Conservation (phyloP, 2,329 filamentous ascomycete species). For the Fusarium tjaetaba region DNA sequence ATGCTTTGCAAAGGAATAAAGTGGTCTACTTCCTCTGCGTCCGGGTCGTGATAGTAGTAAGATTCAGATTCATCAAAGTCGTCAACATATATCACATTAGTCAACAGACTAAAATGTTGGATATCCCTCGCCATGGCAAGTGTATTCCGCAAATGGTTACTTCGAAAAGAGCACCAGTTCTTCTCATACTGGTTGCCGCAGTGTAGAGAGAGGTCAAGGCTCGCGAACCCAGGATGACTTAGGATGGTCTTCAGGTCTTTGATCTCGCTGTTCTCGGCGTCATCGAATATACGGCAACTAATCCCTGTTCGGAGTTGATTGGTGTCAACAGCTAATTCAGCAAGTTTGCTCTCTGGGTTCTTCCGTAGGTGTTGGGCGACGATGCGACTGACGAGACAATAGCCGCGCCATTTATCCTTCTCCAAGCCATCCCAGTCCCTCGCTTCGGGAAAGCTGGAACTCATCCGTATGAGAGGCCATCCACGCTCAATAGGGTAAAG, state of each 20-base stretch:
- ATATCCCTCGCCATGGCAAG: background rate
- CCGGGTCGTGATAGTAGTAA: background rate
- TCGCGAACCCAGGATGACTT: constrained; percentile 8
- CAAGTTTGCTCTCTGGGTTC: constrained; percentile 25
- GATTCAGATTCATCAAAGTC: background rate
- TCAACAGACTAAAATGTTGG: background rate
- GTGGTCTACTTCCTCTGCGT: background rate
- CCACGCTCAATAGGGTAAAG: constrained; percentile 51
- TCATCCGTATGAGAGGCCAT: constrained; percentile 7
- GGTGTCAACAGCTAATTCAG: constrained; percentile 50
- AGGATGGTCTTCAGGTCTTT: constrained; percentile 9
- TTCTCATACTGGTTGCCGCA: background rate
- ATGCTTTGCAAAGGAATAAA: background rate
- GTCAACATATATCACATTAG: background rate
- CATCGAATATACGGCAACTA: constrained; percentile 28
- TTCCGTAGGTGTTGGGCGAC: constrained; percentile 37
- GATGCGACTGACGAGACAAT: constrained; percentile 42
- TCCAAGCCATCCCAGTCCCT: background rate
- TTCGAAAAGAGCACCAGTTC: constrained; percentile 6
- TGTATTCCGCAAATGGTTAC: background rate
- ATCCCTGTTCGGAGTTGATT: constrained; percentile 46
- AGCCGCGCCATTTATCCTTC: constrained; percentile 43
- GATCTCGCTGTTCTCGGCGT: background rate
- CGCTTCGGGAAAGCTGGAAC: background rate
- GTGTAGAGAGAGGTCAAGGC: constrained; percentile 15